phyloP scores from a whole-genome alignment of 345 rosid genomes.

The Eutrema japonicum region DNA sequence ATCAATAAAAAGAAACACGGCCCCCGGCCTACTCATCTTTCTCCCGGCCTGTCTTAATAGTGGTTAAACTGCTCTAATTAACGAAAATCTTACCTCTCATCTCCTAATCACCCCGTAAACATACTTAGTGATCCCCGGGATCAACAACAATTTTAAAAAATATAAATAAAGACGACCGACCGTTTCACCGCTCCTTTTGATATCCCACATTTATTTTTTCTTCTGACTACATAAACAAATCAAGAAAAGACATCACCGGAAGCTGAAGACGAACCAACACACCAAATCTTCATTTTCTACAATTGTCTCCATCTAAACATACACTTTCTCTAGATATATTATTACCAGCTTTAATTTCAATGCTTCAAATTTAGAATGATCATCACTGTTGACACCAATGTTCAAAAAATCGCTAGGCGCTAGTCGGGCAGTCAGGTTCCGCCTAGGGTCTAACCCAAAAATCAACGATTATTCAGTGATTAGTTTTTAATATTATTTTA shows the following conservation, averaged over 20 bases:
- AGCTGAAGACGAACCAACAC: conserved; percentile 42
- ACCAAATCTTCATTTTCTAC: conserved; percentile 29
- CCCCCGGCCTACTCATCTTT: no score
- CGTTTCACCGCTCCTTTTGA: conserved; percentile 40
- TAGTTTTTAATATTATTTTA: no score
- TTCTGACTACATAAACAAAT: conserved; percentile 24
- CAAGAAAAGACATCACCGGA: conserved; percentile 13
- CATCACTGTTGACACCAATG: background rate
- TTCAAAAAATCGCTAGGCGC: no score
- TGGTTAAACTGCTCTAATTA: no score
- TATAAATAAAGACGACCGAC: conserved; percentile 29
- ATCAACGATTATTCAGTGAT: no score
- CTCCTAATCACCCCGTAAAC: no score
- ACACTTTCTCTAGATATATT: conserved; percentile 15
- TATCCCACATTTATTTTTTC: conserved; percentile 11
- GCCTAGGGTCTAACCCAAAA: no score
- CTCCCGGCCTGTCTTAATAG: no score
- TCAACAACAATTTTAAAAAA: background rate
- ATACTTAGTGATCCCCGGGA: no score
- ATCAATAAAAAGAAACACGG: no score
- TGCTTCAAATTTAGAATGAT: conserved; percentile 26
- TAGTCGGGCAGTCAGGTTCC: no score
- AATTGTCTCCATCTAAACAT: conserved; percentile 27
- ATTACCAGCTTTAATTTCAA: conserved; percentile 8
- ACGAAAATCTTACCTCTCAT: no score